A percentile compares a stretch with the other conserved stretches of the same genome.
Evolutionary conservation across 1,139 yeast species (phyloP).

Genomic region (Yamadazyma epiphylla): DNA sequence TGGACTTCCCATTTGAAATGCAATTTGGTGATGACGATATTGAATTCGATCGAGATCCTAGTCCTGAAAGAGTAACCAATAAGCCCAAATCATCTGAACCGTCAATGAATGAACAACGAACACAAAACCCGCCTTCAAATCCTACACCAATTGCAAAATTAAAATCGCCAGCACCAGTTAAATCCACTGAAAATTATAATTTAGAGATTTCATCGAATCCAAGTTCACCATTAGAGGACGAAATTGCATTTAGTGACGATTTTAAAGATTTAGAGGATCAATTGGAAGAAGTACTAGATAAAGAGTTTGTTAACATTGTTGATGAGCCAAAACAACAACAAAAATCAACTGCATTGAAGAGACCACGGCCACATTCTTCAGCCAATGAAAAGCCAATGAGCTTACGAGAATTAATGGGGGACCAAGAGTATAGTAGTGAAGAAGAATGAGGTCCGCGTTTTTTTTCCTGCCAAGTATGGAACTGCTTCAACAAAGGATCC

Average conservation of each 20-base stretch:
- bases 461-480: slow-evolving; percentile 5
- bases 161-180: slow-evolving; percentile 1
- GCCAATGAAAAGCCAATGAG: slow-evolving; percentile 32
- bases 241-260: too few species aligned
- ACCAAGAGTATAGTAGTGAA: slow-evolving; percentile 30
- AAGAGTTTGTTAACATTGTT: slow-evolving; percentile 9
- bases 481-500: neutral
- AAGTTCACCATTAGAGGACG: too few species aligned
- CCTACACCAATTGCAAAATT: neutral
- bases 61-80: slow-evolving; percentile 4
- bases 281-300: slow-evolving; percentile 37
- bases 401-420: slow-evolving; percentile 35
- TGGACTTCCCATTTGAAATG: slow-evolving; percentile 16
- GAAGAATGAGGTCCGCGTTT: slow-evolving; percentile 31
- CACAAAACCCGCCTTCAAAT: neutral
- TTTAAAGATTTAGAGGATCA: slow-evolving; percentile 45
- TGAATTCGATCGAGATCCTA: slow-evolving; percentile 18
- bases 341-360: neutral
- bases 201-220: too few species aligned
- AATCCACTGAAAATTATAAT: slow-evolving; percentile 18
- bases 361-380: neutral
- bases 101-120: slow-evolving; percentile 1
- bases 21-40: slow-evolving; percentile 16
- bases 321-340: slow-evolving; percentile 6
- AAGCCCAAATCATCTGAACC: neutral